Evolutionary conservation across 176 grass and related monocot species (phyloP), one percentile per base, ranked within the genome.

Genomic region (Coix lacrymajobi): DNA sequence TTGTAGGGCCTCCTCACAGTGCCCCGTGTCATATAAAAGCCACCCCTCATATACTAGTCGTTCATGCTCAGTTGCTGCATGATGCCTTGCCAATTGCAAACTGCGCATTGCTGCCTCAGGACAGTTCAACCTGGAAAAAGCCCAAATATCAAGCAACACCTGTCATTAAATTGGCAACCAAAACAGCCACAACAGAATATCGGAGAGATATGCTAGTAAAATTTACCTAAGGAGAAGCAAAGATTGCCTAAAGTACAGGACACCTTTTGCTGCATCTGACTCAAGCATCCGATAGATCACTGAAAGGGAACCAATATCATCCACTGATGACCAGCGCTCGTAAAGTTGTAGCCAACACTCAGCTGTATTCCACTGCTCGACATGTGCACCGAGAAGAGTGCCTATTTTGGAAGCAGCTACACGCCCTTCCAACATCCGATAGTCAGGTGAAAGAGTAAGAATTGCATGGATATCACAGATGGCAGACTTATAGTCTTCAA

Each of bases 261-360:
- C 86, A 32, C 95, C 88, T 89, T 94, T 97, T 73, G 90, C 84
- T 38, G 90, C 88, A 89, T 97, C 95, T 78, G 92, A 92, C 64
- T 94, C 92, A 61, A 97, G 88, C 95, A 97, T 97, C 80, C 84
- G 85, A 81, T 87, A 97, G 29, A 97, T 92, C 63, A 97, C 95
- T 33, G 92, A 94, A 89, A 97, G 90, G 0, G 95, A 94, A 40
- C 95, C 95, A 40, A 94, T 88, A 81, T 97, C 95, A 91, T 97
- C 95, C 19, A 97, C 95, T 26, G 89, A 86, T 54, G 90, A 92
- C 95, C 95, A 97, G 39, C 92, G 76, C 22, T 97, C 92, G 17
- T 97, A 97, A 11, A 97, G 90, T 64, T 97, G 92, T 36, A 97
- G 86, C 95, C 95, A 97, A 76, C 95, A 97, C 76, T 97, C 95